Conservation (phyloP, 148 eudicot species). For the Suaeda aralocaspica region DNA sequence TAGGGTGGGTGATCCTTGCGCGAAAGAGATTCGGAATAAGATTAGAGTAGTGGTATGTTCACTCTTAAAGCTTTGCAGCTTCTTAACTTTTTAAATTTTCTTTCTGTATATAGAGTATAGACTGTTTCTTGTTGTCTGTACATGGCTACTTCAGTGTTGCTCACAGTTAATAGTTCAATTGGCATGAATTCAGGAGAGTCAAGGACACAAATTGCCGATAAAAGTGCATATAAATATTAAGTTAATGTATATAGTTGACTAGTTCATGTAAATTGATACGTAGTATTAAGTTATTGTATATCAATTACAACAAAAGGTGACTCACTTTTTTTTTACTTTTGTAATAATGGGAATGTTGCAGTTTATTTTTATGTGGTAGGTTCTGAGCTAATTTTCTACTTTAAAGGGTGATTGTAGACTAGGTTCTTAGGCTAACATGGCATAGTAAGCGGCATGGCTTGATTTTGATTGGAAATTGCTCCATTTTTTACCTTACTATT, state of each 20-base stretch:
- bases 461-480: neutral
- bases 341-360: neutral
- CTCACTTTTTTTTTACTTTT: neutral
- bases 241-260: neutral
- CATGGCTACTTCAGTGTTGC: neutral
- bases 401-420: neutral
- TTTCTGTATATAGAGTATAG: neutral
- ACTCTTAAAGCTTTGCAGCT: neutral
- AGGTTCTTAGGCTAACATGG: neutral
- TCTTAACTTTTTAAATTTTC: neutral
- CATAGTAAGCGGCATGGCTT: neutral
- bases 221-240: neutral
- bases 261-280: constrained; percentile 3
- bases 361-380: neutral
- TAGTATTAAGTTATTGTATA: neutral
- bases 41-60: constrained; percentile 82
- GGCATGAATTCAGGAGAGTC: neutral
- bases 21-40: constrained; percentile 70
- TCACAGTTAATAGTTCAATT: neutral
- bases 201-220: neutral
- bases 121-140: neutral
- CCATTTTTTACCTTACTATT: too few relatives aligned
- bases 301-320: neutral
- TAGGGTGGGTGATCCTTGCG: constrained; percentile 58
- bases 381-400: neutral